Percentiles rank a stretch among this genome's conserved stretches.
Conservation (phyloP, 2,329 filamentous ascomycete genomes). For the Teratosphaeria pseudoeucalypti region DNA sequence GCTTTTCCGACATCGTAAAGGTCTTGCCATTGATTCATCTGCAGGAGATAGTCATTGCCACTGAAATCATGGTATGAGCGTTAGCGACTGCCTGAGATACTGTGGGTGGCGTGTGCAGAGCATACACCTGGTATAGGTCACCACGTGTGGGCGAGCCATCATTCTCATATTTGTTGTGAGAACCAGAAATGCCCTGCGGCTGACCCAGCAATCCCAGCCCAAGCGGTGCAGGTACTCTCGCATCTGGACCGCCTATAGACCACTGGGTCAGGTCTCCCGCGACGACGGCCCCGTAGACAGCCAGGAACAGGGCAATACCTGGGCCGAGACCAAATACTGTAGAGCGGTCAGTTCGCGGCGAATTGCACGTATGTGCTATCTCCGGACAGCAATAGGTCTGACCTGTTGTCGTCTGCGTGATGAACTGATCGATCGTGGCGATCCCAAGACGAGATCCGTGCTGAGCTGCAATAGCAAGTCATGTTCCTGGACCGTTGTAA, state of each 20-base stretch:
- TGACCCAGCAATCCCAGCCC: not conserved
- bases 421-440: slow-evolving; percentile 26
- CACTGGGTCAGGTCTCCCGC: slow-evolving; percentile 19
- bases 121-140: slow-evolving; percentile 18
- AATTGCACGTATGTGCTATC: not conserved
- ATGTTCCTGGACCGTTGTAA: not conserved
- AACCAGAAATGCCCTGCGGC: slow-evolving; percentile 15
- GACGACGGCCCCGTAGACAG: slow-evolving; percentile 23
- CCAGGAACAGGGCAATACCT: slow-evolving; percentile 23
- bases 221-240: not conserved
- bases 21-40: not conserved
- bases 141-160: slow-evolving; percentile 23
- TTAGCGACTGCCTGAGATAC: not conserved
- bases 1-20: not conserved
- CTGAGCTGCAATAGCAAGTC: not conserved
- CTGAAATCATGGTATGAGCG: not conserved
- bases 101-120: not conserved
- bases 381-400: not conserved
- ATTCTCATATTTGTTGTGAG: slow-evolving; percentile 25
- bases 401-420: slow-evolving; percentile 14
- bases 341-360: not conserved
- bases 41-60: not conserved
- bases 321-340: not conserved
- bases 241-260: slow-evolving; percentile 17
- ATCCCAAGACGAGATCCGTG: slow-evolving; percentile 8